phyloP scores from a whole-genome alignment of 352 stramenopile genomes.

The Globisporangium echinulatum region DNA sequence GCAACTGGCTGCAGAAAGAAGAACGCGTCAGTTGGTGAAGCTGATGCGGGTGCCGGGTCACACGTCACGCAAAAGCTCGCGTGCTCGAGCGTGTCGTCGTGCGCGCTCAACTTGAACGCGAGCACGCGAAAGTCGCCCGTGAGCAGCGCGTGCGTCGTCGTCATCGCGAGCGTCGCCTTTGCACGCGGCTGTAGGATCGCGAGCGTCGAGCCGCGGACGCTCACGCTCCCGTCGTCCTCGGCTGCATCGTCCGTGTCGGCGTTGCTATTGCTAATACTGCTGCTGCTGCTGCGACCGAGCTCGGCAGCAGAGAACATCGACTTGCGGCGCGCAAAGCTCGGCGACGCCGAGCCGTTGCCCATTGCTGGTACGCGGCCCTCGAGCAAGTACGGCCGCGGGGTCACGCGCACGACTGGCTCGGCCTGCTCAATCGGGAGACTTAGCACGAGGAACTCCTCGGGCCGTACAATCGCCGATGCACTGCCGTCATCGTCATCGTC shows the following conservation, averaged over 20 bases:
- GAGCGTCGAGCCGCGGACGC: conserved; percentile 41
- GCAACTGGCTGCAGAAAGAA: conserved; percentile 44
- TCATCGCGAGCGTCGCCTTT: conserved; percentile 48
- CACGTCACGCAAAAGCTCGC: conserved; percentile 44
- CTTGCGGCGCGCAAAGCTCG: conserved; percentile 74
- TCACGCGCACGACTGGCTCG: conserved; percentile 24
- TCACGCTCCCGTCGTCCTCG: conserved; percentile 37
- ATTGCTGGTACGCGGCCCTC: conserved; percentile 75
- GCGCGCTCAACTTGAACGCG: conserved; percentile 46
- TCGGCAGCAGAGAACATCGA: conserved; percentile 64
- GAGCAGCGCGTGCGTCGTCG: conserved; percentile 50
- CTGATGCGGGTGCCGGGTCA: conserved; percentile 43
- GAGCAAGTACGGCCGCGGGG: conserved; percentile 36
- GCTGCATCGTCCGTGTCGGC: conserved; percentile 5
- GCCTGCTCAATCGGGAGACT: conserved; percentile 43
- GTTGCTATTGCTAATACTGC: background rate
- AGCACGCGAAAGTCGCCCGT: conserved; percentile 63
- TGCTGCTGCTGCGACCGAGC: conserved; percentile 16
- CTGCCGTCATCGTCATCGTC: background rate
- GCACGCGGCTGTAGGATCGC: conserved; percentile 66
- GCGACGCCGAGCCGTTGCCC: conserved; percentile 75
- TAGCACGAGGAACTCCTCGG: conserved; percentile 42
- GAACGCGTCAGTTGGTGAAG: conserved; percentile 33
- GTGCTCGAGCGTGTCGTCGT: conserved; percentile 64
- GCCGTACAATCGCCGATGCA: background rate